Base-by-base conservation (phyloP, 2,329 filamentous ascomycete genomes). In the Talaromyces sp. region DNA sequence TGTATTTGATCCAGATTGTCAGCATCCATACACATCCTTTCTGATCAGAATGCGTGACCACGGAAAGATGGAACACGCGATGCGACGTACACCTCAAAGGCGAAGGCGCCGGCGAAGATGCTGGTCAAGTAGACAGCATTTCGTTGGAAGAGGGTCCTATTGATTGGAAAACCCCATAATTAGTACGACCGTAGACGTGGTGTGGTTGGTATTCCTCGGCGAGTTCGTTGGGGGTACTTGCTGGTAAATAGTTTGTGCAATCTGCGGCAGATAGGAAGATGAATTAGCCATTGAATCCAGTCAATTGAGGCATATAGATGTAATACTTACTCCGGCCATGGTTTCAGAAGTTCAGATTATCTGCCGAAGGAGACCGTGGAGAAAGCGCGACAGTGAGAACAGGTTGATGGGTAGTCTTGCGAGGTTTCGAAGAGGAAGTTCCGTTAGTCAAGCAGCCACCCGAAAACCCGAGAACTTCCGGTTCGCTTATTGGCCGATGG, bases 71-170 rank as follows among this genome's bases (percentile, higher is more conserved):
- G n/a, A 10, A 9, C 33, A 33, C 45, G 28, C n/a, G 45, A n/a
- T 37, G 21, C 17, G 41, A 78, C 89, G 73, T 85, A 99, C 94
- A 99, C 83, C 81, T 97, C 91, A 73, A 96, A 91, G 64, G 83
- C 89, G 73, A 99, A 99, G 66, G 92, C 93, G 65, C 85, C 83
- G 66, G 80, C 84, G 75, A 99, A 99, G 73, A 99, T 89, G 64
- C 86, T 83, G 66, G 85, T 87, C 69, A 99, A 81, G 85, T 96
- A 96, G 74, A 88, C 81, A 69, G 83, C 88, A 82, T 99, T 99
- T 74, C 84, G 87, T 77, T 88, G 87, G 82, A 97, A 87, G 67
- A 97, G 70, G 71, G 85, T 77, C 81, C 94, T 97, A 71, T 61
- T 64, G 51, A 60, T 35, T 40, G 28, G 19, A 36, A 48, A 46